phyloP scores from a whole-genome alignment of 73 alveolate genomes.

The Paramecium bursaria region DNA sequence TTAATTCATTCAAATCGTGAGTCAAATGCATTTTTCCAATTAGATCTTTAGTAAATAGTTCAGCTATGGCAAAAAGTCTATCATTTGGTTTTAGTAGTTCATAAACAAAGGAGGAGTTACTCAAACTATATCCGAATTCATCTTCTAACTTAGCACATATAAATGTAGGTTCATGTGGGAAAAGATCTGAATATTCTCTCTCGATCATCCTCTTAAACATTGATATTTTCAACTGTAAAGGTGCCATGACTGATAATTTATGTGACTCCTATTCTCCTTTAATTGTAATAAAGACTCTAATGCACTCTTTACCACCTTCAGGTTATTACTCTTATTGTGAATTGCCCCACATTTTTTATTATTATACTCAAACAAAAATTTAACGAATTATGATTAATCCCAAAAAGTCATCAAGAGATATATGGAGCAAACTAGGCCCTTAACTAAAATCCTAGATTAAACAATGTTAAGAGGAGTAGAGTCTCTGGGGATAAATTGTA shows the following conservation, averaged over 20 bases:
- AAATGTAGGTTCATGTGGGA: slow-evolving; percentile 90
- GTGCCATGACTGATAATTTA: slow-evolving; percentile 53
- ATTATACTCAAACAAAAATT: no score
- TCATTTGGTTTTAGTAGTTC: slow-evolving; percentile 85
- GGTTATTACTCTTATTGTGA: no score
- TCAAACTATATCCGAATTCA: slow-evolving; percentile 87
- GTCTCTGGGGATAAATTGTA: slow-evolving; percentile 27
- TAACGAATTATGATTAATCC: slow-evolving; percentile 64
- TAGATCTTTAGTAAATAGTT: slow-evolving; percentile 71
- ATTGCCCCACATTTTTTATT: no score
- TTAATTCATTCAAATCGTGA: slow-evolving; percentile 78
- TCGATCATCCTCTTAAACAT: slow-evolving; percentile 84
- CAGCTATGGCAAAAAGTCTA: slow-evolving; percentile 86
- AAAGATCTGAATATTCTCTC: slow-evolving; percentile 86
- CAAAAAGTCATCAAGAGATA: slow-evolving; percentile 31
- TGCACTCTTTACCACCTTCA: no score
- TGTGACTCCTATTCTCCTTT: slow-evolving; percentile 20
- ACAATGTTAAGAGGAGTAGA: background rate
- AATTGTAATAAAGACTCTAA: slow-evolving; percentile 31
- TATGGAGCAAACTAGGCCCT: slow-evolving; percentile 52
- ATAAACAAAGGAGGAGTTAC: slow-evolving; percentile 80
- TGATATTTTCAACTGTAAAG: slow-evolving; percentile 69
- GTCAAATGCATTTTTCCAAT: slow-evolving; percentile 77
- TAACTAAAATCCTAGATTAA: slow-evolving; percentile 1
- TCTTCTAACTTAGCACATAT: slow-evolving; percentile 87